These are phyloP conservation scores for Termitomyces sp. DNA, from an alignment of 768 basidiomycete species.

Conservation along the genomic window DNA sequence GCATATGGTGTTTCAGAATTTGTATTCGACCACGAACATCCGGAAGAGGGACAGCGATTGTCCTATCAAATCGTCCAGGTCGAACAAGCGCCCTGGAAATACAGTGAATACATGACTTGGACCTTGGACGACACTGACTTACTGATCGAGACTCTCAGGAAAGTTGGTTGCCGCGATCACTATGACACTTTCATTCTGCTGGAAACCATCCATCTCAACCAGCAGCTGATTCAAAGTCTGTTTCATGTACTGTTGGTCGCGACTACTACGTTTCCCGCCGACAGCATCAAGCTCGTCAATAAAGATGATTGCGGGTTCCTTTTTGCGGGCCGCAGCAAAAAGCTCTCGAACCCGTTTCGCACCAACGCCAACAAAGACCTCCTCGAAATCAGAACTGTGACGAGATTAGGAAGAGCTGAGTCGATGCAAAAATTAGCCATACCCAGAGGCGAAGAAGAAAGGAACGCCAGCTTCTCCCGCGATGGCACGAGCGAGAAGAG, in stretches of 20 bases:
- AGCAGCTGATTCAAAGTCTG: conserved; percentile 95
- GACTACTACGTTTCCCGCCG: conserved; percentile 79
- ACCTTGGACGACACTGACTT: conserved; percentile 21
- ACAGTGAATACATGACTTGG: conserved; percentile 4
- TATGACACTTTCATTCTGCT: conserved; percentile 89
- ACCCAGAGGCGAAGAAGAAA: conserved; percentile 96
- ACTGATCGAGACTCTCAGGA: conserved; percentile 90
- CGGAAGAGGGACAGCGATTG: conserved; percentile 89
- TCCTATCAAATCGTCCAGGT: conserved; percentile 94
- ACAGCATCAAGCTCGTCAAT: conserved; percentile 96
- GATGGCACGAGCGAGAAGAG: conserved; percentile 93
- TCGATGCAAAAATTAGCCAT: conserved; percentile 15
- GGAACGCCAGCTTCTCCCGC: conserved; percentile 98
- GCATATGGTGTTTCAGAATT: conserved; percentile 90
- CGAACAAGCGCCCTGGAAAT: conserved; percentile 78
- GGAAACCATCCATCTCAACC: conserved; percentile 97
- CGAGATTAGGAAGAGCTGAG: conserved; percentile 7
- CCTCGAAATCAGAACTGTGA: conserved; percentile 88
- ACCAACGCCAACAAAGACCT: conserved; percentile 95
- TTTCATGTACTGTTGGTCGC: conserved; percentile 87
- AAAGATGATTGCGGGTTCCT: conserved; percentile 96
- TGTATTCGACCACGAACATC: conserved; percentile 93
- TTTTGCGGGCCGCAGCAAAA: conserved; percentile 90
- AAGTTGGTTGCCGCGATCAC: conserved; percentile 98
- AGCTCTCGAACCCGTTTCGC: conserved; percentile 94